Evolutionary conservation across 768 basidiomycete genomes (phyloP), one percentile per base, ranked within the genome.

Genomic region (Pleurotus tuoliensis): DNA sequence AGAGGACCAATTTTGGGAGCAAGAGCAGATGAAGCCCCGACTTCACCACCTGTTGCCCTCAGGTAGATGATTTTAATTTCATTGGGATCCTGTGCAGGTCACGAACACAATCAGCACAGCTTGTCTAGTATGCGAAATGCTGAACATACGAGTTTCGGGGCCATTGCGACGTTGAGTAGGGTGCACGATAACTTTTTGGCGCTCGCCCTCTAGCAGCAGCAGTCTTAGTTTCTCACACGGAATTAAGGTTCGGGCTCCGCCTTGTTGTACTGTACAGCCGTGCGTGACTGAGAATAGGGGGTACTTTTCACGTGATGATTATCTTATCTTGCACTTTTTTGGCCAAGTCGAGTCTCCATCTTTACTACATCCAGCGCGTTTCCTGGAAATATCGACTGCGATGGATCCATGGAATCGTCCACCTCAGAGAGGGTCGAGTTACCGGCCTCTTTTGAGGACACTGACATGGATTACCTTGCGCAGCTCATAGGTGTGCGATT

Each of bases 1-100:
- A 99, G 87, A 79, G 97, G 97, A 86, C 97, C 97, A 73, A 99
- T 98, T 86, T 99, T 99, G 59, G 97, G 97, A 51, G 97, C 97
- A 61, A 99, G 84, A 59, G 97, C 95, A 58, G 97, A 94, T 5
- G 96, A 98, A 59, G 97, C 92, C 81, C 96, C 97, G 71, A 98
- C 93, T 81, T 98, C 97, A 84, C 97, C 97, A 76, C 97, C 97
- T 55, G 94, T 97, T 53, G 94, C 94, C 65, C 96, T 86, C 72
- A 98, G 89, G 84, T 94, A 93, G 83, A 98, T 97, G 78, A 97
- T 92, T 82, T 98, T 98, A 73, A 98, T 81, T 80, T 99, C 96
- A 76, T 80, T 90, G 66, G 96, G 96, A 82, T 99, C 96, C 92
- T 93, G 30, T 9, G 9, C 30, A 69, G 34, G 5, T 40, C 56